Evolutionary conservation across 352 stramenopile species (phyloP).

Genomic region (Phytophthora sp.): DNA sequence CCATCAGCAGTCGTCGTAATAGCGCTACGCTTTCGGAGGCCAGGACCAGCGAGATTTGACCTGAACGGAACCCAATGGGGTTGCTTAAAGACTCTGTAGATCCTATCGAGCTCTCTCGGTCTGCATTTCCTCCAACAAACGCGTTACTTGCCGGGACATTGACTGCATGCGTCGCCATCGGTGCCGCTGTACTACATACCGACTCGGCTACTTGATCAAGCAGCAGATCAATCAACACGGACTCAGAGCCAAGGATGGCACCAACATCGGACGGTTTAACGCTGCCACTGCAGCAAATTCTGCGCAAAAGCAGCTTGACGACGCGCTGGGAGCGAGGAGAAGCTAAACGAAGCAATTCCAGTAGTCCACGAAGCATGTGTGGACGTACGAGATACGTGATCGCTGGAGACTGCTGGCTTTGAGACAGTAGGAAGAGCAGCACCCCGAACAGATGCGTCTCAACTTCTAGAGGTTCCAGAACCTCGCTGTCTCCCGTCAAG

Average conservation of each 20-base stretch:
- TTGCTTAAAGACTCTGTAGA: slow-evolving; percentile 83
- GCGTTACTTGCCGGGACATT: slow-evolving; percentile 43
- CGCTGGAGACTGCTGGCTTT: slow-evolving; percentile 69
- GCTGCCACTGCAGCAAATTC: slow-evolving; percentile 72
- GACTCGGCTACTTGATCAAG: slow-evolving; percentile 89
- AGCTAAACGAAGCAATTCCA: slow-evolving; percentile 77
- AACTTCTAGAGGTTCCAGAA: slow-evolving; percentile 80
- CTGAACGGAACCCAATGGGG: slow-evolving; percentile 79
- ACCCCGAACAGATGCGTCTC: slow-evolving; percentile 76
- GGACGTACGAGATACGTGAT: slow-evolving; percentile 65
- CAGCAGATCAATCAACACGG: slow-evolving; percentile 82
- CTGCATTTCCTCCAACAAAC: slow-evolving; percentile 21
- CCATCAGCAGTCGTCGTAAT: slow-evolving; percentile 70
- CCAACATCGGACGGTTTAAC: slow-evolving; percentile 73
- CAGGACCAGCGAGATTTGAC: slow-evolving; percentile 78
- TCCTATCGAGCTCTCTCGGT: slow-evolving; percentile 30
- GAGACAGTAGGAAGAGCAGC: slow-evolving; percentile 81
- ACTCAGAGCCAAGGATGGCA: slow-evolving; percentile 78
- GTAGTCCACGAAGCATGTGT: slow-evolving; percentile 70
- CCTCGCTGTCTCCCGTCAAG: slow-evolving; percentile 41
- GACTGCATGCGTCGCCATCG: slow-evolving; percentile 61
- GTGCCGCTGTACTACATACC: slow-evolving; percentile 77
- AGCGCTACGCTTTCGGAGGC: slow-evolving; percentile 87
- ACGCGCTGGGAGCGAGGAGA: slow-evolving; percentile 85
- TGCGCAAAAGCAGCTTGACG: slow-evolving; percentile 78